Conservation (phyloP, 2,329 filamentous ascomycete species). For the Ophiostoma angusticollis region DNA sequence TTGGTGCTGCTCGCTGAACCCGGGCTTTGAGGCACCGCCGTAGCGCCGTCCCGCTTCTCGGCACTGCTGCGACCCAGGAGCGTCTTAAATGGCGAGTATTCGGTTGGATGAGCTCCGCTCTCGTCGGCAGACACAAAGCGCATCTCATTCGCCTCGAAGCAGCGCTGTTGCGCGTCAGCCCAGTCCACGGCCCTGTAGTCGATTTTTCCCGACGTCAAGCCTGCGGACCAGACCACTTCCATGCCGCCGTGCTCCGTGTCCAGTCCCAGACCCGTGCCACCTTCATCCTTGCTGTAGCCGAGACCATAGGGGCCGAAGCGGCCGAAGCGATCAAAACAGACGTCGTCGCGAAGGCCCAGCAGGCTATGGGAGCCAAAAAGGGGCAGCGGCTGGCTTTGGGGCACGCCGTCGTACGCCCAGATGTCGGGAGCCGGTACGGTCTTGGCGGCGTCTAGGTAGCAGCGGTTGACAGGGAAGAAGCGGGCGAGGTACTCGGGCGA, state of each 20-base stretch:
- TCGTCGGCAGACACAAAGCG: conserved; percentile 33
- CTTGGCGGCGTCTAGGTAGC: conserved; percentile 49
- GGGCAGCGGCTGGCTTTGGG: conserved; percentile 61
- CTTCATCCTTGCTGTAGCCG: conserved; percentile 63
- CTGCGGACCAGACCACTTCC: conserved; percentile 37
- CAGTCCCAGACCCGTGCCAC: conserved; percentile 58
- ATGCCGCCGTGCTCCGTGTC: conserved; percentile 60
- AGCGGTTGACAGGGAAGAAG: conserved; percentile 42
- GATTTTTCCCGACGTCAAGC: conserved; percentile 36
- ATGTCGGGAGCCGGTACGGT: conserved; percentile 47
- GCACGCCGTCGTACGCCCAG: conserved; percentile 41
- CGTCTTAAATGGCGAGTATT: conserved; percentile 1
- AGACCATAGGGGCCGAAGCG: conserved; percentile 74
- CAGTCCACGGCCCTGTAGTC: conserved; percentile 44
- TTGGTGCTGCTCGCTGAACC: too few relatives aligned
- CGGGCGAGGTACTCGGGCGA: conserved; percentile 41
- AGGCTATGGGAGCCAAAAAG: conserved; percentile 64
- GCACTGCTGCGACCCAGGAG: conserved; percentile 7
- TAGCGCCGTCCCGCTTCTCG: conserved; percentile 10
- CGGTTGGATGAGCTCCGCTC: background rate
- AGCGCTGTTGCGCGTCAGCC: conserved; percentile 39
- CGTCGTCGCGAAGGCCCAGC: conserved; percentile 59
- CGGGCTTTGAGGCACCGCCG: background rate
- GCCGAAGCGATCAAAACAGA: conserved; percentile 82
- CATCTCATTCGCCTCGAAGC: conserved; percentile 46